A percentile compares a stretch with the other conserved stretches of the same genome.
Conservation (phyloP, 129 eudicot genomes). For the Pseudognaphalium luteoalbum region DNA sequence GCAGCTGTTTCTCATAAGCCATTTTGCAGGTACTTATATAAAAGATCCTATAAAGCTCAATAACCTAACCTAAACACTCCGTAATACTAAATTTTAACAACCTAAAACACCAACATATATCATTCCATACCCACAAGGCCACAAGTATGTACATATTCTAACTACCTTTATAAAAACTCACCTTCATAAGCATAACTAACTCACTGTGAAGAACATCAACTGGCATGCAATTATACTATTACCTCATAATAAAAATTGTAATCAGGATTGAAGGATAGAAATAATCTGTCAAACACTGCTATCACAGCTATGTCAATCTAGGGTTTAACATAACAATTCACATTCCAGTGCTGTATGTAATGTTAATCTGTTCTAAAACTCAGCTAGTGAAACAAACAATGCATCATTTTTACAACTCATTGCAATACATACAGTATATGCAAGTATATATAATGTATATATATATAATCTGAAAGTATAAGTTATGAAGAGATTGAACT, state of each 20-base stretch:
- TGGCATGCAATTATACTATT: neutral
- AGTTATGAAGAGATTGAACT: constrained; percentile 16
- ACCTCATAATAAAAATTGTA: neutral
- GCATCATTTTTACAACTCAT: constrained; percentile 19
- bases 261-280: neutral
- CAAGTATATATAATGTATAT: constrained; percentile 3
- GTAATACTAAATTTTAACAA: no score
- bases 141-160: neutral
- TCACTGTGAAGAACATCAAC: neutral
- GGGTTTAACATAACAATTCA: neutral
- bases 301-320: neutral
- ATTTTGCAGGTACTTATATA: neutral
- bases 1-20: neutral
- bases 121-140: neutral
- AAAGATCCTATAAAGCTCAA: neutral
- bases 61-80: no score
- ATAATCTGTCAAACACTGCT: no score
- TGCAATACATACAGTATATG: neutral
- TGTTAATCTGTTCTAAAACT: no score
- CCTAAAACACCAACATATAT: neutral
- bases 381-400: neutral
- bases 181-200: neutral
- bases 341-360: no score
- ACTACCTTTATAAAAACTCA: neutral
- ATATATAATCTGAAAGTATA: neutral